phyloP scores from a whole-genome alignment of 306 rosid species.

The Cucurbita ficifolia region DNA sequence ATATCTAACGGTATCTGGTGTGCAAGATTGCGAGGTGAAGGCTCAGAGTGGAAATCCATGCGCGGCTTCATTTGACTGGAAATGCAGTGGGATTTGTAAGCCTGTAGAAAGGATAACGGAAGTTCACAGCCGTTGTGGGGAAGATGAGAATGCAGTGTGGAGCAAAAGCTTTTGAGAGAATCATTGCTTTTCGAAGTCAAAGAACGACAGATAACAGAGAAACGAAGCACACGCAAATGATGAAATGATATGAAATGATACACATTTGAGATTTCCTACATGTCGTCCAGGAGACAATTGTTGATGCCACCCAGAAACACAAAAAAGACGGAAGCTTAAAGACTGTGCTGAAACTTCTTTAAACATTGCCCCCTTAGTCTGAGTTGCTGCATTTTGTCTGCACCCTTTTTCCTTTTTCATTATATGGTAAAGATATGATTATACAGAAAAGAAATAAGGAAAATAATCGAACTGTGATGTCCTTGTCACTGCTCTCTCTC shows the following conservation, averaged over 20 bases:
- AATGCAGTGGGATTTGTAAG: conserved; percentile 4
- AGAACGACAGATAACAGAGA: background rate
- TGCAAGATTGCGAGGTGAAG: conserved; percentile 21
- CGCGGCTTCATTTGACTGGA: conserved; percentile 3
- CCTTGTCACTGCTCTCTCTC: background rate
- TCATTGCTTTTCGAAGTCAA: background rate
- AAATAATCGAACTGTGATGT: background rate
- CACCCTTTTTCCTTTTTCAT: background rate
- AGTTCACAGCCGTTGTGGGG: background rate
- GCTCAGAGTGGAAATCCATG: background rate
- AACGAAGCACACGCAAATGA: background rate
- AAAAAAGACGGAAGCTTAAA: background rate
- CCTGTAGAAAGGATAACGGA: background rate
- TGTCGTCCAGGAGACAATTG: background rate
- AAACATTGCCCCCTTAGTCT: background rate
- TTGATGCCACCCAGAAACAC: background rate
- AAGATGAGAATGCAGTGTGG: conserved; percentile 7
- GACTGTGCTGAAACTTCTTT: background rate
- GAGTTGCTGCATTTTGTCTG: background rate
- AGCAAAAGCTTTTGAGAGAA: background rate
- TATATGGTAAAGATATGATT: background rate
- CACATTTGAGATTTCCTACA: background rate
- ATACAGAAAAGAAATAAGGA: background rate
- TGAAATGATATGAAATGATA: background rate
- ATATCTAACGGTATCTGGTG: background rate